A percentile compares a stretch with the other conserved stretches of the same genome.
Conservation (phyloP, 2,329 filamentous ascomycete genomes). For the Aspergillus brunneoviolaceus region DNA sequence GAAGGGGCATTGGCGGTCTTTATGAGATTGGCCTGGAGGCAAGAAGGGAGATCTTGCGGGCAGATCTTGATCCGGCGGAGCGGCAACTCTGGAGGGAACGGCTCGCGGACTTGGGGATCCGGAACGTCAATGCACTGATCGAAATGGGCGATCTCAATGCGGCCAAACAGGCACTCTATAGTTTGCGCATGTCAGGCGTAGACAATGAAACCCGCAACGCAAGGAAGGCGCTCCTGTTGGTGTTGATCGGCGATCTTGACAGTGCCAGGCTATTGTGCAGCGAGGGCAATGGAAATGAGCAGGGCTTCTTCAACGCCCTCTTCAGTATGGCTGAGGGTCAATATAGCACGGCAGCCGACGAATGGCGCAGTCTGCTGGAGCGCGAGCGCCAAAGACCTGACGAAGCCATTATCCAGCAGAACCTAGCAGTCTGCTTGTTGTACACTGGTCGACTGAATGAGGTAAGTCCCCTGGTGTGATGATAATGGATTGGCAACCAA, state of each 20-base stretch:
- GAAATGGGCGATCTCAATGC: conserved; percentile 81
- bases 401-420: conserved; percentile 74
- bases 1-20: conserved; percentile 83
- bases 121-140: conserved; percentile 55
- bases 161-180: conserved; percentile 70
- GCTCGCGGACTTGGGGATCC: conserved; percentile 70
- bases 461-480: conserved; percentile 45
- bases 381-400: conserved; percentile 44
- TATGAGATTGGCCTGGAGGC: conserved; percentile 85
- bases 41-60: conserved; percentile 57
- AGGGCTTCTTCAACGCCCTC: conserved; percentile 56
- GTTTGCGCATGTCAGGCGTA: conserved; percentile 45
- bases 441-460: conserved; percentile 76
- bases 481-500: background rate
- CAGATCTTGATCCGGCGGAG: conserved; percentile 54
- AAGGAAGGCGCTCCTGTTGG: conserved; percentile 64
- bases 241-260: conserved; percentile 74
- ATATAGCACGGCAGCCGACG: conserved; percentile 62
- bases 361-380: conserved; percentile 58
- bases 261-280: conserved; percentile 61
- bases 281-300: conserved; percentile 40
- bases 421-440: conserved; percentile 77
- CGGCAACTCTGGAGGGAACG: conserved; percentile 68
- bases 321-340: conserved; percentile 76
- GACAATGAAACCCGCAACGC: conserved; percentile 34